Conservation (phyloP, 495 filamentous ascomycete species). For the Beverwykella pulmonaria region DNA sequence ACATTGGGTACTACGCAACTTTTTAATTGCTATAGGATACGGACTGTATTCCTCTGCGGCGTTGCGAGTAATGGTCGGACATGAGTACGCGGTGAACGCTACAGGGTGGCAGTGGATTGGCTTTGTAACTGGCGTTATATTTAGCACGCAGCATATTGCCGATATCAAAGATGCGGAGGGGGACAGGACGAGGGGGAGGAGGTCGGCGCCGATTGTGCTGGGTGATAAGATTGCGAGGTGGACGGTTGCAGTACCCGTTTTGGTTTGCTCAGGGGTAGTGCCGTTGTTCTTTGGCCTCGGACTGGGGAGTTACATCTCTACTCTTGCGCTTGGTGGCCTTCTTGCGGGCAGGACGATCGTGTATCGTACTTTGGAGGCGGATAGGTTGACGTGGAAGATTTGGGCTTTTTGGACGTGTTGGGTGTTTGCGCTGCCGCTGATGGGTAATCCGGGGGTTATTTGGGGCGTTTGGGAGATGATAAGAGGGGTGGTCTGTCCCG, state of each 20-base stretch:
- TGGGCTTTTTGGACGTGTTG: slow-evolving; percentile 20
- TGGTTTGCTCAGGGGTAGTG: slow-evolving; percentile 1
- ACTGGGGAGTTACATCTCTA: not conserved
- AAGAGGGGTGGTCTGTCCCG: not conserved
- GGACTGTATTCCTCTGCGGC: not conserved
- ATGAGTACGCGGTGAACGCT: not conserved
- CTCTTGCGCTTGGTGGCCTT: not conserved
- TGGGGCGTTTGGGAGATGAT: not conserved
- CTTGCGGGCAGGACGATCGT: not conserved
- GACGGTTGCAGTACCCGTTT: slow-evolving; percentile 15
- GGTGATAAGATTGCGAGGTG: slow-evolving; percentile 18
- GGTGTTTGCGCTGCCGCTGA: slow-evolving; percentile 19
- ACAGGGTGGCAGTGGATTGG: slow-evolving; percentile 16
- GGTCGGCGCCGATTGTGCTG: slow-evolving; percentile 22
- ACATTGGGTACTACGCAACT: slow-evolving; percentile 11
- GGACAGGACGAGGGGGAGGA: slow-evolving; percentile 14
- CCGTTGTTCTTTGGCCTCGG: slow-evolving; percentile 18
- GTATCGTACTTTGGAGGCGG: slow-evolving; percentile 9
- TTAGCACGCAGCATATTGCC: slow-evolving; percentile 10
- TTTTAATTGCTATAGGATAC: slow-evolving; percentile 19
- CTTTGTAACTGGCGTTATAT: slow-evolving; percentile 10
- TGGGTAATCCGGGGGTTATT: slow-evolving; percentile 6
- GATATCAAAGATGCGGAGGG: slow-evolving; percentile 28
- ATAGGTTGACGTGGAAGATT: slow-evolving; percentile 21
- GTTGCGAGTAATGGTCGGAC: not conserved